Evolutionary conservation across 441 rosid genomes (phyloP).

Genomic region (Eutrema salsugineum): DNA sequence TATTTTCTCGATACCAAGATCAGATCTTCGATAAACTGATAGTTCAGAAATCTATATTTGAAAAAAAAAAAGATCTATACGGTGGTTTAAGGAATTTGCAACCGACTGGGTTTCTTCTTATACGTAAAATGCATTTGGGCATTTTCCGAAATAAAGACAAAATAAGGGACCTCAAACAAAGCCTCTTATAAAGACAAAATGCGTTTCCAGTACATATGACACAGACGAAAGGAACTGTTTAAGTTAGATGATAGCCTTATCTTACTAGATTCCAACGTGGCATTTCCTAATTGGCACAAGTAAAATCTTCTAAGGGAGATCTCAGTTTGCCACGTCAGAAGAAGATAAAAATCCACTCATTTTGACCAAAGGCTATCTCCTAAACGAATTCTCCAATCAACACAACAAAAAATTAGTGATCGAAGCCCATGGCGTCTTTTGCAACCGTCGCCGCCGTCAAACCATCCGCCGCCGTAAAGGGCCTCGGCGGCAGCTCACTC

Average conservation of each 20-base stretch:
- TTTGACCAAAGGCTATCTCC: conserved; percentile 7
- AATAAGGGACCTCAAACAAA: background rate
- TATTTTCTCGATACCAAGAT: background rate
- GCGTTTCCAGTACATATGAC: background rate
- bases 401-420: background rate
- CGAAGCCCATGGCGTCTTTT: conserved; percentile 64
- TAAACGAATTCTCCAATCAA: background rate
- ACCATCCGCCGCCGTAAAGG: conserved; percentile 61
- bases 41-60: background rate
- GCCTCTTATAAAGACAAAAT: no score
- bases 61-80: background rate
- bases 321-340: conserved; percentile 50
- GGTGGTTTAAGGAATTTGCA: background rate
- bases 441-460: conserved; percentile 65
- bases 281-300: conserved; percentile 33
- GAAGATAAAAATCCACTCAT: conserved; percentile 30
- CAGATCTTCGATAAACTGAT: background rate
- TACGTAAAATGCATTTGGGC: background rate
- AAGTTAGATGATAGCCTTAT: conserved; percentile 56
- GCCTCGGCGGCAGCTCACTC: conserved; percentile 67
- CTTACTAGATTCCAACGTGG: conserved; percentile 38
- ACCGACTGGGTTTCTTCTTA: background rate
- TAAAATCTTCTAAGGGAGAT: conserved; percentile 30
- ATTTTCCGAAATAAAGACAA: background rate
- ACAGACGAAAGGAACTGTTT: background rate